Evolutionary conservation across 2,329 filamentous ascomycete species (phyloP), one percentile per base, ranked within the genome.

Genomic region (Chaetomium globosum): DNA sequence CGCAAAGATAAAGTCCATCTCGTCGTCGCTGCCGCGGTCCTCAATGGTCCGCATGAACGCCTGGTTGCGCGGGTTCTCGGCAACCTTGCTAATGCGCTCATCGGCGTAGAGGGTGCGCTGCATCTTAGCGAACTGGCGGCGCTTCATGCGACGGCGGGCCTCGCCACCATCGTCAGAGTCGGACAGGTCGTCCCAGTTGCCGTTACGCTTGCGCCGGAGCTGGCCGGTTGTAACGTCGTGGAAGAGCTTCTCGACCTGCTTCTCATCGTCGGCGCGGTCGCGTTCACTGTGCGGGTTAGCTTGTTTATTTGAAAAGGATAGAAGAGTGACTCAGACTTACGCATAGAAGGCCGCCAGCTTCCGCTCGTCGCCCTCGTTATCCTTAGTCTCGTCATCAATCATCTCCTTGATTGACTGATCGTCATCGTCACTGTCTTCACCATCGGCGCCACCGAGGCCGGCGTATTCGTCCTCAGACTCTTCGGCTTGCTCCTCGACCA

Each of bases 391-490:
- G 73, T 98, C 93, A 73, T 95, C 91, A 74, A 99, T 97, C 87
- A 99, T 96, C 68, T 92, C 88, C 71, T 90, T 86, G 68, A 95
- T 86, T 8, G 90, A 83, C 13, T 69, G 58, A 16, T 77, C 85
- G 33, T 88, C 88, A 66, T 91, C 86, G 65, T 93, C 90, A 52
- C 85, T 89, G 69, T 94, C 92, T 70, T 98, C 94, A 66, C 94
- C 93, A 76, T 93, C 94, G 12, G 82, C 89, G 68, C 95, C 95
- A 70, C 95, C 95, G 10, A 99, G 82, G 4, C 95, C 95, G 48
- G 93, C 94, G 75, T 98, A 99, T 77, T 99, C 95, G 75, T 99
- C 95, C 75, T 99, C 96, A 0, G 95, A 99, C 78, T 99, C 95
- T 72, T 97, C 92, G 67, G 95, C 94, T 75, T 96, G 93, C 70